phyloP scores from a whole-genome alignment of 805 yeast genomes.

The Candida xiaguanensis region DNA sequence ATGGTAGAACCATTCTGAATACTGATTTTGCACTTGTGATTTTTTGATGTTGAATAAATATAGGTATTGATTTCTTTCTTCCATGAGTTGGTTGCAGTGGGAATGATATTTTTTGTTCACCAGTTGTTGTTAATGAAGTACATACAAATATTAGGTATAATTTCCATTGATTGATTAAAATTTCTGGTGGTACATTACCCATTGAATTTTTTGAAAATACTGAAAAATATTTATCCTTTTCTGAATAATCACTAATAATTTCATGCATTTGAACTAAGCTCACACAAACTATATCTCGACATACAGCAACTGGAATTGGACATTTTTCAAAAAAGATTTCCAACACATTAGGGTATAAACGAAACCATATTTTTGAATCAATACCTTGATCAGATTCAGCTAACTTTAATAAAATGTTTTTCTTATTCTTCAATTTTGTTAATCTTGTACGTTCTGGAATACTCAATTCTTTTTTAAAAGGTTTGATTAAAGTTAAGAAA shows the following conservation, averaged over 20 bases:
- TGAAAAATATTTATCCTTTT: constrained; percentile 35
- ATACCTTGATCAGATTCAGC: constrained; percentile 94
- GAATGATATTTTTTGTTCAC: constrained; percentile 68
- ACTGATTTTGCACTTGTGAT: constrained; percentile 90
- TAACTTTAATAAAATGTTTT: constrained; percentile 65
- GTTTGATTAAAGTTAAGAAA: constrained; percentile 57
- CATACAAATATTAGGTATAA: constrained; percentile 87
- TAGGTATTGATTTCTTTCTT: constrained; percentile 73
- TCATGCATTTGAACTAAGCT: constrained; percentile 84
- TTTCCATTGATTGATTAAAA: constrained; percentile 82
- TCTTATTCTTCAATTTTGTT: constrained; percentile 58
- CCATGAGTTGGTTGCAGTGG: constrained; percentile 57
- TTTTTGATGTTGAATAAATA: constrained; percentile 83
- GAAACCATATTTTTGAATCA: constrained; percentile 94
- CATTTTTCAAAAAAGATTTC: constrained; percentile 71
- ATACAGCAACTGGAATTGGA: constrained; percentile 91
- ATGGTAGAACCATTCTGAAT: constrained; percentile 81
- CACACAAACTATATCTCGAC: constrained; percentile 87
- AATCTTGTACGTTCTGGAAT: constrained; percentile 78
- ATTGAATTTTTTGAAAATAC: constrained; percentile 24
- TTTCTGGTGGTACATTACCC: constrained; percentile 53
- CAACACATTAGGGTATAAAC: constrained; percentile 74
- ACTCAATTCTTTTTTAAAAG: constrained; percentile 49
- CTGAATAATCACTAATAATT: constrained; percentile 54
- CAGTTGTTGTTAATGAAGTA: constrained; percentile 83